phyloP scores from a whole-genome alignment of 1,139 yeast species.

The Suhomyces choctaworum region DNA sequence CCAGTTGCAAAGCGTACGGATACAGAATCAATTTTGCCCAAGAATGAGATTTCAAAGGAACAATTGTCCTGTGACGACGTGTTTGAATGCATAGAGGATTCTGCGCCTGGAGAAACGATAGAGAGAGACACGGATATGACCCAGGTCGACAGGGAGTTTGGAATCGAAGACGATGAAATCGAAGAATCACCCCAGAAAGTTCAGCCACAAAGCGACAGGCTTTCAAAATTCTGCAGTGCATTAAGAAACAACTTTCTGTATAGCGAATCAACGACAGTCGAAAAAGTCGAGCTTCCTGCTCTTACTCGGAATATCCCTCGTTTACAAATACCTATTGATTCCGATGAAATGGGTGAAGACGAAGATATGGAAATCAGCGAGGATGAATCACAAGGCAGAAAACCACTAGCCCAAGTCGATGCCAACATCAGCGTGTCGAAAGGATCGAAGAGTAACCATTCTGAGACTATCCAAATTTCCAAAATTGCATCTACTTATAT shows the following conservation, averaged over 20 bases:
- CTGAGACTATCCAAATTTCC: neutral
- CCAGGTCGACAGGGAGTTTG: constrained; percentile 20
- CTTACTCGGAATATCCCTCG: no score
- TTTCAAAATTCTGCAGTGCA: constrained; percentile 20
- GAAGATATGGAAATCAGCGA: constrained; percentile 17
- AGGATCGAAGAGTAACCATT: neutral
- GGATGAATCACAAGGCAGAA: constrained; percentile 10
- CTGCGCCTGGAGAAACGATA: neutral
- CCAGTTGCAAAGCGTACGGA: constrained; percentile 20
- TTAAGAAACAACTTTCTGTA: constrained; percentile 33
- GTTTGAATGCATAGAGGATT: constrained; percentile 3
- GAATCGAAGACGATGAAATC: constrained; percentile 35
- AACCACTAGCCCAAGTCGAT: constrained; percentile 3
- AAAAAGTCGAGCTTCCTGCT: constrained; percentile 5
- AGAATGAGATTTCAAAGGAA: constrained; percentile 2
- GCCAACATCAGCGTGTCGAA: neutral
- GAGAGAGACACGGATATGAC: neutral
- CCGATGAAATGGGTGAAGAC: constrained; percentile 11
- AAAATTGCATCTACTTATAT: constrained; percentile 3
- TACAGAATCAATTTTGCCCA: constrained; percentile 19
- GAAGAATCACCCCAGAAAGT: constrained; percentile 46
- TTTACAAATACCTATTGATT: constrained; percentile 8
- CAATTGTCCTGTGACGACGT: neutral
- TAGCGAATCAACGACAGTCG: constrained; percentile 2
- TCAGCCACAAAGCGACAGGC: constrained; percentile 5